Evolutionary conservation across 345 rosid species (phyloP).

Genomic region (Citrus cavaleriei): DNA sequence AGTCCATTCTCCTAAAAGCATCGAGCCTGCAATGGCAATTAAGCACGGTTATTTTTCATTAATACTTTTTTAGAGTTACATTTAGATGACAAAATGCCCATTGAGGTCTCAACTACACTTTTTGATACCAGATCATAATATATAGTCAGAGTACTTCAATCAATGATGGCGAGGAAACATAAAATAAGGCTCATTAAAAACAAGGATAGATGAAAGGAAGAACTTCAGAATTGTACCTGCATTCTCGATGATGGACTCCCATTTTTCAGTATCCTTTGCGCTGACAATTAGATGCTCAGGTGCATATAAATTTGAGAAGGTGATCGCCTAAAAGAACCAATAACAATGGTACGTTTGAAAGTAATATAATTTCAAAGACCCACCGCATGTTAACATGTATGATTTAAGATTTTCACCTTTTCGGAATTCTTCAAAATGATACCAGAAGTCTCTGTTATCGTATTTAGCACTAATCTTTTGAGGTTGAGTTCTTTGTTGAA

Average conservation of each 20-base stretch:
- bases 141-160: background rate
- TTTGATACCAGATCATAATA: background rate
- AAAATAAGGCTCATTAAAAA: background rate
- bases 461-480: too few species aligned
- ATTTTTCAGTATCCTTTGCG: slow-evolving; percentile 82
- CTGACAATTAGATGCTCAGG: slow-evolving; percentile 91
- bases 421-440: too few species aligned
- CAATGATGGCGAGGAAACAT: background rate
- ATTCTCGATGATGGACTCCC: slow-evolving; percentile 78
- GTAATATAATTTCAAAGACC: background rate
- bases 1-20: slow-evolving; percentile 86
- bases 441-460: too few species aligned
- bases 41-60: background rate
- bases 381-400: too few species aligned
- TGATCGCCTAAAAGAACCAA: slow-evolving; percentile 50
- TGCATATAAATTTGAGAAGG: slow-evolving; percentile 84
- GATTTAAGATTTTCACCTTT: too few species aligned
- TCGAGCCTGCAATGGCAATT: slow-evolving; percentile 46
- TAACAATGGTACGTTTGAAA: background rate
- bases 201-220: background rate
- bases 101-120: background rate
- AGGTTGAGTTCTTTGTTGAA: background rate
- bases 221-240: slow-evolving; percentile 48
- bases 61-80: background rate
- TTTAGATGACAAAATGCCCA: background rate